A percentile compares a stretch with the other conserved stretches of the same genome.
Evolutionary conservation across 306 rosid species (phyloP).

Genomic region (Pterocarpus santalinus): DNA sequence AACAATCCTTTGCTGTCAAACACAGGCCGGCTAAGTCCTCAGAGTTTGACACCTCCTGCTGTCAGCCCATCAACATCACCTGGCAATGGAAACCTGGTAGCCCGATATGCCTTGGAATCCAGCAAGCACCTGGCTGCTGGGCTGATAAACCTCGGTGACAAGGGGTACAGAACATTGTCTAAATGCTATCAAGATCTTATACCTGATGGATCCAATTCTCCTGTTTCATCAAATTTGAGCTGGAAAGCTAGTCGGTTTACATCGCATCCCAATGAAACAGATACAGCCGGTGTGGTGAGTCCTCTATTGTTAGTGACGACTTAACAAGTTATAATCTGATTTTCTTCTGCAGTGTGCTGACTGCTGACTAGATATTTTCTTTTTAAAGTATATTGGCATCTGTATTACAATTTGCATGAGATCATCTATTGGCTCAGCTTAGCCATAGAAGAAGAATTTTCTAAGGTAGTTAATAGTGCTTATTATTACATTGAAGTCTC

Average conservation of each 20-base stretch:
- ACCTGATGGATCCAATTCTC: slow-evolving; percentile 95
- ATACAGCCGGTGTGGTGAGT: slow-evolving; percentile 93
- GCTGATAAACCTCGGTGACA: slow-evolving; percentile 85
- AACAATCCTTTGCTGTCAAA: slow-evolving; percentile 78
- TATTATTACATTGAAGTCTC: slow-evolving; percentile 34
- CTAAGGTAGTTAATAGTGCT: slow-evolving; percentile 55
- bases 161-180: slow-evolving; percentile 91
- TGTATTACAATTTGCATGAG: slow-evolving; percentile 57
- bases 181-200: slow-evolving; percentile 89
- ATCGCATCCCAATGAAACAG: slow-evolving; percentile 73
- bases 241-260: slow-evolving; percentile 83
- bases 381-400: slow-evolving; percentile 54
- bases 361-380: slow-evolving; percentile 50
- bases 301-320: slow-evolving; percentile 42
- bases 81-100: slow-evolving; percentile 83
- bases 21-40: slow-evolving; percentile 86
- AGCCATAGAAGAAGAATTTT: slow-evolving; percentile 58
- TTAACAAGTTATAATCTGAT: slow-evolving; percentile 33
- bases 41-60: slow-evolving; percentile 86
- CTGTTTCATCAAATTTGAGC: slow-evolving; percentile 78
- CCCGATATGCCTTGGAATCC: slow-evolving; percentile 98
- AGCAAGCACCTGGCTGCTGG: slow-evolving; percentile 96
- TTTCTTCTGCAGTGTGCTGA: slow-evolving; percentile 43
- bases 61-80: slow-evolving; percentile 98
- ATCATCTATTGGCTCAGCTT: slow-evolving; percentile 59